Conservation (phyloP, 139 green algal genomes). For the Pleodorina starrii region DNA sequence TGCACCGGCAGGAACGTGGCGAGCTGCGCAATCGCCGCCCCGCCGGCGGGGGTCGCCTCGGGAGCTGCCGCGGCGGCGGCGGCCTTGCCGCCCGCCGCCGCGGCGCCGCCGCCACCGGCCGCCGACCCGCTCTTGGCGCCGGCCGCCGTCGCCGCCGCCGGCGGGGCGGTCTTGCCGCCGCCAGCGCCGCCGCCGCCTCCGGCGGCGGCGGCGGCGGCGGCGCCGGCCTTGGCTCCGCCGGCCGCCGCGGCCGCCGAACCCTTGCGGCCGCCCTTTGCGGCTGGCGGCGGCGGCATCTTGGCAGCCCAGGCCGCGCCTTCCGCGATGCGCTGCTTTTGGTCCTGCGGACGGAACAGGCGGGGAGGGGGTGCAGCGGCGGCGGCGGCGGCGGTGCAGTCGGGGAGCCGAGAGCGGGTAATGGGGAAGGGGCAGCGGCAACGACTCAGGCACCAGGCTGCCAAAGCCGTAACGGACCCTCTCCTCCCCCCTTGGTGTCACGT, state of each 20-base stretch:
- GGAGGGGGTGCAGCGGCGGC: background rate
- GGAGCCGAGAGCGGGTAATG: background rate
- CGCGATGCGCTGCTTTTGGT: slow-evolving; percentile 27
- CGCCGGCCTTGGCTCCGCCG: background rate
- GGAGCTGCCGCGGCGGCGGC: background rate
- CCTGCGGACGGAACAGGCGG: background rate
- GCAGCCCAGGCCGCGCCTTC: slow-evolving; percentile 3
- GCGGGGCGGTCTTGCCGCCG: background rate
- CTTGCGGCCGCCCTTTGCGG: slow-evolving; percentile 12
- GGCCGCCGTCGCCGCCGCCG: background rate
- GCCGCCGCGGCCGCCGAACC: background rate
- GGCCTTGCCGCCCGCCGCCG: background rate
- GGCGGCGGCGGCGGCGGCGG: background rate
- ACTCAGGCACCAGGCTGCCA: background rate
- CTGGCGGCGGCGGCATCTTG: slow-evolving; percentile 9
- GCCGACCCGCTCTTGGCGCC: background rate
- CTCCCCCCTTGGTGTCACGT: background rate
- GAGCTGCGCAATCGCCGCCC: background rate
- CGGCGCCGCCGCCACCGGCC: background rate
- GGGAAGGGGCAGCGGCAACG: background rate
- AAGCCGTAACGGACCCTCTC: background rate
- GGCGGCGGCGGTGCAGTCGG: background rate
- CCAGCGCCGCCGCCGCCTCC: background rate
- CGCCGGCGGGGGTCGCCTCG: no score
- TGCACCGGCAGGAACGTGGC: background rate